Base-by-base conservation (phyloP, 2,329 filamentous ascomycete genomes). In the Intubia oerlemansii region DNA sequence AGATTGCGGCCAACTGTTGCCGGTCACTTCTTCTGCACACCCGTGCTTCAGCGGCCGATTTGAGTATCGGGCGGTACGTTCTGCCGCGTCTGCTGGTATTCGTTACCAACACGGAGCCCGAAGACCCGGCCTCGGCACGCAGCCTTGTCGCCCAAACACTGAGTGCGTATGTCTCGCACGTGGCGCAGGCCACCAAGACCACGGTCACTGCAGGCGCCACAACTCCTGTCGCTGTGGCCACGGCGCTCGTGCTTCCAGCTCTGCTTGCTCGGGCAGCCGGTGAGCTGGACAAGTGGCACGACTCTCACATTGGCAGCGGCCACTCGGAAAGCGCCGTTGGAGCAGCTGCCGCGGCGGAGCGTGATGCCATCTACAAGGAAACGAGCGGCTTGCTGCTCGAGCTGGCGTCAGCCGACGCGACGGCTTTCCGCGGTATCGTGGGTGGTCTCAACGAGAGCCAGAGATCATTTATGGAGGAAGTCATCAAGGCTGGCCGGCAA, bases 1-100 rank as follows among this genome's bases (percentile, higher is more conserved):
- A 79, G 43, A 84, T 93, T 32, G 82, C 88, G 2, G 77, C 81
- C 35, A 82, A 81, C 43, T 98, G 88, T 49, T 68, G 85, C 39
- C 71, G 84, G 32, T 88, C 82, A 7, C 62, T 95, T 7, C 59
- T 95, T 17, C 54, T 92, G 4, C 57, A 75, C 40, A 52, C 64
- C 30, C 54, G 65, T 29, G 55, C 68, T 37, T 63, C 72, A 34
- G 39, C 59, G 1, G 70, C 77, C 13, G 74, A 82, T 44, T 65
- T 81, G 40, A 68, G 64, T 34, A 72, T 95, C 29, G 66, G 73
- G 2, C 65, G 78, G 28, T 72, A 75, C 38, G 56, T 92, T 28
- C 58, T 85, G 28, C 77, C 81, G 2, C 68, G 72, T 12, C 57
- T 91, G 13, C 55, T 95, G 27, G 55, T 62, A 10, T 95, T 93